Base-by-base conservation (phyloP, 306 rosid genomes). In the Cicer chorassanicum region DNA sequence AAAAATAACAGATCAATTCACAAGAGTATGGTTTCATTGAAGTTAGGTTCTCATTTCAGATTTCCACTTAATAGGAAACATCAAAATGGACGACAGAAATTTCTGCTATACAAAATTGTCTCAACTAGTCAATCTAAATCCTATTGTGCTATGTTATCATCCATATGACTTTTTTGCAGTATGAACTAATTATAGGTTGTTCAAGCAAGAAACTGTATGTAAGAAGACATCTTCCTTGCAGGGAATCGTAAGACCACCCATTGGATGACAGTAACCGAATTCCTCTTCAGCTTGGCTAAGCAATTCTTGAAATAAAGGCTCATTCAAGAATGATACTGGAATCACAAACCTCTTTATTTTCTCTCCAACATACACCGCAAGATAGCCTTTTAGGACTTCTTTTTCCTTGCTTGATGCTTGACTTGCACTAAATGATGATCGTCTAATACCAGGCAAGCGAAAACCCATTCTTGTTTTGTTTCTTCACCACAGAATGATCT, bases 231-330 rank as follows among this genome's bases (percentile, higher is more conserved):
- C 75, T 48, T 89, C 84, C 24, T 71, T 64, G 83, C 87, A 85
- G 8, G 86, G 88, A 38, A 84, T 82, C 50, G 88, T 84, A 53
- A 85, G 74, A 39, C 86, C 86, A 8, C 86, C 86, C 81, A 78
- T 84, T 6, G 89, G 89, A 49, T 81, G 89, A 29, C 66, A 43
- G 57, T 49, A 79, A 39, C 85, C 85, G 6, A 82, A 87, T 56
- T 85, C 91, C 61, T 85, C 85, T 61, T 83, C 88, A 8, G 82
- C 82, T 55, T 68, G 74, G 48, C 53, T 61, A 6, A 85, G 68
- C 65, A 85, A 68, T n/a, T 81, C 80, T 36, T 46, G 79, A 38
- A 89, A 87, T 12, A 73, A 56, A 53, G 87, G 81, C 15, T 83
- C 62, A 29, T 82, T 81, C 79, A 88, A 59, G 79, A 66, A 77